Conservation (phyloP, 2,329 filamentous ascomycete genomes). For the Colletotrichum noveboracense region DNA sequence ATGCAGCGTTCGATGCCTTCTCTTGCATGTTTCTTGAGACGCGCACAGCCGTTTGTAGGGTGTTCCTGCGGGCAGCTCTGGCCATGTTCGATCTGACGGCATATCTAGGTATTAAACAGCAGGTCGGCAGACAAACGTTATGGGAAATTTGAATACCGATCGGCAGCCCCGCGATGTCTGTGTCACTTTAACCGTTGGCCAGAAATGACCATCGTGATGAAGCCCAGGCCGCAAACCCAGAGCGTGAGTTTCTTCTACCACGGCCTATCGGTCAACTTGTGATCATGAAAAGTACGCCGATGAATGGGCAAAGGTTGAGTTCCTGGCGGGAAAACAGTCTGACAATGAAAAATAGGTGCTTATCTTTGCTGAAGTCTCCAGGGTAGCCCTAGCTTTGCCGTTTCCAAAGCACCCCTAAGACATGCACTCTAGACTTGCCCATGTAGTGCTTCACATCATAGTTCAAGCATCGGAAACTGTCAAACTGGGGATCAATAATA, state of each 20-base stretch:
- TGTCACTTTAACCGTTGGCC: neutral
- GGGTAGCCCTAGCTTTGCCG: neutral
- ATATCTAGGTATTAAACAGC: neutral
- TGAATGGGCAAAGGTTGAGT: neutral
- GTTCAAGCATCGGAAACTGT: neutral
- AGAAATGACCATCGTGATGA: neutral
- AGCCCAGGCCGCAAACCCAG: neutral
- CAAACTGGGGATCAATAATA: neutral
- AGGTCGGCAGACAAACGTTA: neutral
- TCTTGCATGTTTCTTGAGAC: neutral
- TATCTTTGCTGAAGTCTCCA: neutral
- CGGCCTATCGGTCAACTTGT: no score
- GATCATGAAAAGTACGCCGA: neutral
- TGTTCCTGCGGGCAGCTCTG: neutral
- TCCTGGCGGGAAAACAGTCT: accelerated
- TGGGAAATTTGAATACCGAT: neutral
- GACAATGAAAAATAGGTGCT: neutral
- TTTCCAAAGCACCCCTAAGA: neutral
- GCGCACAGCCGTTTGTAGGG: neutral
- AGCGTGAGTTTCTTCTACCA: neutral
- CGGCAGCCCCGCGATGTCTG: neutral
- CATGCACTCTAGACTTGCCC: neutral
- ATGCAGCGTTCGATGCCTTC: slow-evolving; percentile 5
- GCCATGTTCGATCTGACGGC: neutral
- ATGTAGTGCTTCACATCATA: neutral